Percentiles rank a stretch among this genome's conserved stretches.
Conservation (phyloP, 2,329 filamentous ascomycete species). For the Volutella citrinella region DNA sequence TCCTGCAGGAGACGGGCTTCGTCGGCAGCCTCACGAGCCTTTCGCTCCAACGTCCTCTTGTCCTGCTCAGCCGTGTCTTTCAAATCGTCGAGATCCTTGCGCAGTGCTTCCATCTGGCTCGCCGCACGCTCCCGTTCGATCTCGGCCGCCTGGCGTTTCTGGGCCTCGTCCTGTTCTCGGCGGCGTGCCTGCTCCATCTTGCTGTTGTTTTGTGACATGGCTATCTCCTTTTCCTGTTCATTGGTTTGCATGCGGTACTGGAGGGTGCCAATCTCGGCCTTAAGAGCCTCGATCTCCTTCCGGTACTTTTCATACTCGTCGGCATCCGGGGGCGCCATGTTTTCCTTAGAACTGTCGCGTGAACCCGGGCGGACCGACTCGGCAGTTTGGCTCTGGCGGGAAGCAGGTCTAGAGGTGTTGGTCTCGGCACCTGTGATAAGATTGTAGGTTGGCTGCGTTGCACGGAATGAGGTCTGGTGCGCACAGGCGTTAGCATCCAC, state of each 20-base stretch:
- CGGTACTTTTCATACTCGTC: slow-evolving; percentile 58
- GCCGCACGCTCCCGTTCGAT: slow-evolving; percentile 48
- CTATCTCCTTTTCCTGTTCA: slow-evolving; percentile 83
- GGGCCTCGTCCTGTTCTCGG: slow-evolving; percentile 83
- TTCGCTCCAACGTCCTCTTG: slow-evolving; percentile 65
- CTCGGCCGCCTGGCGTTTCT: slow-evolving; percentile 60
- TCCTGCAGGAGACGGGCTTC: slow-evolving; percentile 73
- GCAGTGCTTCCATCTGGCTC: slow-evolving; percentile 47
- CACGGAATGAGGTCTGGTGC: slow-evolving; percentile 44
- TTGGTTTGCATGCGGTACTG: slow-evolving; percentile 84
- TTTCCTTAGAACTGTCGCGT: slow-evolving; percentile 58
- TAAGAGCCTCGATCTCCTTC: slow-evolving; percentile 69
- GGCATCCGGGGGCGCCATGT: slow-evolving; percentile 56
- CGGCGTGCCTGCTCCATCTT: slow-evolving; percentile 78
- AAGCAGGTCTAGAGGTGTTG: slow-evolving; percentile 32
- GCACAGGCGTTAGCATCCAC: neutral
- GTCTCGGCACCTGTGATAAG: slow-evolving; percentile 54
- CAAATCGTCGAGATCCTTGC: slow-evolving; percentile 50
- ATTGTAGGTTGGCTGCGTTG: slow-evolving; percentile 57
- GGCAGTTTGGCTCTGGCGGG: slow-evolving; percentile 38
- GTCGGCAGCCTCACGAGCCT: slow-evolving; percentile 68
- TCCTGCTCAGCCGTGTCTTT: slow-evolving; percentile 50
- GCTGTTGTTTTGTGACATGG: slow-evolving; percentile 73
- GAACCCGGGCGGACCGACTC: slow-evolving; percentile 47
- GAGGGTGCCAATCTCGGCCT: slow-evolving; percentile 83